phyloP scores from a whole-genome alignment of 1,139 yeast species.

The Wickerhamomyces sp. region DNA sequence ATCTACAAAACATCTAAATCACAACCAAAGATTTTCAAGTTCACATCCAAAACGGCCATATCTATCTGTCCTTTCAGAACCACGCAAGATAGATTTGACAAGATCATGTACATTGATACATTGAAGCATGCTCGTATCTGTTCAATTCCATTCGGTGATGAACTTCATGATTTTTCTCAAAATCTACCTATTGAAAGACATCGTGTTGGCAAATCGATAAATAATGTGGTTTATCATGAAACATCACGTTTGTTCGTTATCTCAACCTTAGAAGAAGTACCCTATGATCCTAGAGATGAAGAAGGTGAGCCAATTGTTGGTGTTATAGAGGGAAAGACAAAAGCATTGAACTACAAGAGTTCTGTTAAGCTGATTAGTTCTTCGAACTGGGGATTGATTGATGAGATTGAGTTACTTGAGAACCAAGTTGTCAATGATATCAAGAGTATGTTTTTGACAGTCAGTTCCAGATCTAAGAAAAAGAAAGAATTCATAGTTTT shows the following conservation, averaged over 20 bases:
- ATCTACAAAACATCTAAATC: conserved; percentile 63
- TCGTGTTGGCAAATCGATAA: conserved; percentile 59
- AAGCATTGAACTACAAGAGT: conserved; percentile 55
- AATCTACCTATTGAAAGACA: conserved; percentile 57
- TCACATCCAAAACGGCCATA: conserved; percentile 59
- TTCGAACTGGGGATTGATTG: conserved; percentile 67
- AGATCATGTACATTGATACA: conserved; percentile 71
- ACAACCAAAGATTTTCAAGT: conserved; percentile 61
- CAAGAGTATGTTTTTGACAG: conserved; percentile 29
- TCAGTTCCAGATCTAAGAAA: conserved; percentile 47
- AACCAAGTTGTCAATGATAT: conserved; percentile 54
- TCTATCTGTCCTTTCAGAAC: conserved; percentile 44
- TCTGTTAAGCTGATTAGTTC: conserved; percentile 68
- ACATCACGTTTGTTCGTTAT: conserved; percentile 59
- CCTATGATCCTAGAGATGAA: conserved; percentile 69
- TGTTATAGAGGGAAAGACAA: conserved; percentile 43
- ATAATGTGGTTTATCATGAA: conserved; percentile 69
- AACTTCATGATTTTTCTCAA: conserved; percentile 50
- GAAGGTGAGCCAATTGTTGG: conserved; percentile 68
- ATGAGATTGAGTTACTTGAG: conserved; percentile 57
- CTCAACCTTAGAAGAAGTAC: conserved; percentile 57
- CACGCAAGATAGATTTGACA: conserved; percentile 30
- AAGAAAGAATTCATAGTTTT: conserved; percentile 68
- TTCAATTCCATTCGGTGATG: conserved; percentile 39
- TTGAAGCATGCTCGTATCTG: conserved; percentile 70